Percentiles rank a stretch among this genome's conserved stretches.
Evolutionary conservation across 257 asterid genomes (phyloP).

Genomic region (Ocimum tenuiflorum): DNA sequence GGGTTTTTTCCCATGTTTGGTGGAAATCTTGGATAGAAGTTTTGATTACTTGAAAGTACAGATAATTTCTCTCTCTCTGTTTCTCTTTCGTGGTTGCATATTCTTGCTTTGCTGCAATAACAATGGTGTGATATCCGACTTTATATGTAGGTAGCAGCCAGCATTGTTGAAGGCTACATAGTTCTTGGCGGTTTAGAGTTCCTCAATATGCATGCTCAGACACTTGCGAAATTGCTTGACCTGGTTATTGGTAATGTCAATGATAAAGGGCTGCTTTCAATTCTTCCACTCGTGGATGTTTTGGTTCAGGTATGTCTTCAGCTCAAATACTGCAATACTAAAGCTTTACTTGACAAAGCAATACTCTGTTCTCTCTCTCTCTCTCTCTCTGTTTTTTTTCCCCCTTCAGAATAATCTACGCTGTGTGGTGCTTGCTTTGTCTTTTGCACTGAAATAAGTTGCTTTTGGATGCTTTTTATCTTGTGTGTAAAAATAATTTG

Average conservation of each 20-base stretch:
- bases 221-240: constrained; percentile 76
- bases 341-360: constrained; percentile 9
- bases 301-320: constrained; percentile 69
- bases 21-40: constrained; percentile 79
- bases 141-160: constrained; percentile 64
- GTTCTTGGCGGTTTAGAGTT: constrained; percentile 80
- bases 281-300: constrained; percentile 84
- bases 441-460: background rate
- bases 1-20: constrained; percentile 77
- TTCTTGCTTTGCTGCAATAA: constrained; percentile 9
- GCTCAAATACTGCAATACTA: constrained; percentile 5
- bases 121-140: constrained; percentile 24
- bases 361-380: too few species aligned
- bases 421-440: background rate
- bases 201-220: constrained; percentile 67
- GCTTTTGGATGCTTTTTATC: background rate
- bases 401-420: background rate
- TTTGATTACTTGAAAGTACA: constrained; percentile 79
- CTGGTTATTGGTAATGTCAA: constrained; percentile 81
- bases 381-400: background rate
- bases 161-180: constrained; percentile 78
- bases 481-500: constrained; percentile 7
- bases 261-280: constrained; percentile 71
- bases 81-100: background rate
- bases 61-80: background rate